Conservation (phyloP, 805 yeast species). For the Hanseniaspora occidentalis region DNA sequence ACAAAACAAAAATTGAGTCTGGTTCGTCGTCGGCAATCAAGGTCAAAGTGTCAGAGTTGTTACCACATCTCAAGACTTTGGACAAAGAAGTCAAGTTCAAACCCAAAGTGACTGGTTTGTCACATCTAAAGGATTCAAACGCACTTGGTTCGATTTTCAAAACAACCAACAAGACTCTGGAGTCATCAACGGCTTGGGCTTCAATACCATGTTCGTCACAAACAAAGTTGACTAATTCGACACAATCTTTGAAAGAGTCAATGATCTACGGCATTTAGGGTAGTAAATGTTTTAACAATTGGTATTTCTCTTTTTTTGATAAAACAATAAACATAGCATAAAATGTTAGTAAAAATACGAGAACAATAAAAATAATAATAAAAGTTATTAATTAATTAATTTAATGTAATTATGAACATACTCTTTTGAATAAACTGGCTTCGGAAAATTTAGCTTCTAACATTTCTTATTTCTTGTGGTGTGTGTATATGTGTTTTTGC, state of each 20-base stretch:
- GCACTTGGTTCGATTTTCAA: conserved; percentile 79
- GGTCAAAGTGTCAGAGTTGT: conserved; percentile 77
- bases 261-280: conserved; percentile 35
- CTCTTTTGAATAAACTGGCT: conserved; percentile 78
- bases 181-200: conserved; percentile 95
- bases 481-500: neutral
- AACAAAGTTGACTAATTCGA: conserved; percentile 89
- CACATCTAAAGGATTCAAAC: conserved; percentile 89
- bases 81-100: conserved; percentile 78
- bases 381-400: too few relatives aligned
- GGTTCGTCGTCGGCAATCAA: conserved; percentile 83
- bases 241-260: conserved; percentile 90
- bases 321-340: neutral
- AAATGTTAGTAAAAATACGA: conserved; percentile 21
- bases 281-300: conserved; percentile 3
- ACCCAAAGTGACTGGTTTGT: conserved; percentile 84
- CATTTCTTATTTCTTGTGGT: conserved; percentile 34
- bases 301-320: neutral
- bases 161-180: conserved; percentile 87
- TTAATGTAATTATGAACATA: neutral
- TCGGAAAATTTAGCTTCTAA: conserved; percentile 94
- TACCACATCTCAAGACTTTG: conserved; percentile 84
- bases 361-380: too few relatives aligned
- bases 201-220: conserved; percentile 92
- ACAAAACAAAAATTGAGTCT: conserved; percentile 64